Percentiles rank a stretch among this genome's conserved stretches.
Evolutionary conservation across 176 grass and related monocot genomes (phyloP).

Genomic region (Themeda triandra): DNA sequence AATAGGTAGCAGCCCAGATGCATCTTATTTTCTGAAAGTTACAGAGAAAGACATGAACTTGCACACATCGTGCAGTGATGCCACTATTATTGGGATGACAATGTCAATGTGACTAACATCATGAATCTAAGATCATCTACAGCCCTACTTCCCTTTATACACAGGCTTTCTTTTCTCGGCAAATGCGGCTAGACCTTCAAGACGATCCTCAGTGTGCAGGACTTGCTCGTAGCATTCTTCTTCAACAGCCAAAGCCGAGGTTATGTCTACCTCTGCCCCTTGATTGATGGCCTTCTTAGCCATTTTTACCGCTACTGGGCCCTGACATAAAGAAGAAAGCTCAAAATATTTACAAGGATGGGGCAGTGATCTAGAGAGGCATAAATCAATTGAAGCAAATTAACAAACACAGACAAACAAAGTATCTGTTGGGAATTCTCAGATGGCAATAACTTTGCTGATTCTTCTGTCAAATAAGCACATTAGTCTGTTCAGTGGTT

Average conservation of each 20-base stretch:
- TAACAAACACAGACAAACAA: background rate
- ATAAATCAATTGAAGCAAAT: conserved; percentile 15
- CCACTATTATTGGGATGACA: background rate
- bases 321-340: conserved; percentile 39
- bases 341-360: conserved; percentile 1
- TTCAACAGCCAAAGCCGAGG: conserved; percentile 55
- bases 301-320: conserved; percentile 78
- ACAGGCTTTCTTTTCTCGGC: conserved; percentile 84
- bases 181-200: conserved; percentile 91
- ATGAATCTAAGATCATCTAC: background rate
- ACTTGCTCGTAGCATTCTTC: conserved; percentile 80
- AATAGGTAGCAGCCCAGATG: background rate
- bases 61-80: background rate
- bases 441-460: background rate
- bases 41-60: background rate
- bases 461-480: background rate
- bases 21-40: conserved; percentile 12
- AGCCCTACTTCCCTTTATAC: conserved; percentile 59
- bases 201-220: conserved; percentile 70
- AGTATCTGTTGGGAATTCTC: background rate
- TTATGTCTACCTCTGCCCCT: conserved; percentile 57
- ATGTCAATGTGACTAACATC: background rate
- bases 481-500: background rate
- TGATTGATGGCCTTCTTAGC: conserved; percentile 83
- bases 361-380: background rate